phyloP scores from a whole-genome alignment of 1,284 basidiomycete species.

The Mixia osmundae region DNA sequence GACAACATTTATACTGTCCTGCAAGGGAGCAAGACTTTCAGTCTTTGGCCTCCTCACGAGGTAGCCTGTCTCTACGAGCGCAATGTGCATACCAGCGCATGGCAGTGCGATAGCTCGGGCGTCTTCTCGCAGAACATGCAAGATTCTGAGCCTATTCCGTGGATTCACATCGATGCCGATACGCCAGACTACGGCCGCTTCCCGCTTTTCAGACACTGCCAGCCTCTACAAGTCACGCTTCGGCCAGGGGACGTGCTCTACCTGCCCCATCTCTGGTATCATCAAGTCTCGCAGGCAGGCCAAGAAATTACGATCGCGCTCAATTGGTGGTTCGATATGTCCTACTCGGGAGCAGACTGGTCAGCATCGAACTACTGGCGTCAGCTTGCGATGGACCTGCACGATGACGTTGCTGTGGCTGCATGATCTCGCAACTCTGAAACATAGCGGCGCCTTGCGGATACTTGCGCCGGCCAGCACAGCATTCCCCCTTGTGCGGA shows the following conservation, averaged over 20 bases:
- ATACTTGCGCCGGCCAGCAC: no score
- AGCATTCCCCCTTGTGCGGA: no score
- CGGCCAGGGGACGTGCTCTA: conserved; percentile 56
- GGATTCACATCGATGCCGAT: conserved; percentile 17
- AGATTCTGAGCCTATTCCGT: conserved; percentile 7
- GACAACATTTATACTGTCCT: conserved; percentile 77
- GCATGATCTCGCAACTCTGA: no score
- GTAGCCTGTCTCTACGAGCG: conserved; percentile 58
- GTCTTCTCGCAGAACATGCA: conserved; percentile 6
- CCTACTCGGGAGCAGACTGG: no score
- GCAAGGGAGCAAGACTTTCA: conserved; percentile 59
- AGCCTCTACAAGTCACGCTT: conserved; percentile 41
- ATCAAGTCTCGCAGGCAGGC: conserved; percentile 51
- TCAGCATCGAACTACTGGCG: no score
- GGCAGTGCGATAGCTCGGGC: neutral
- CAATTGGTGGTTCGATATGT: no score
- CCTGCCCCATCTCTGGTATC: conserved; percentile 76
- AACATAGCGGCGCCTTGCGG: no score
- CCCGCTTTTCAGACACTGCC: conserved; percentile 25
- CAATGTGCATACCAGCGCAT: conserved; percentile 25
- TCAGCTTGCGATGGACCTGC: no score
- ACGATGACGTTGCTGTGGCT: no score
- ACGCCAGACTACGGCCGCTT: conserved; percentile 4
- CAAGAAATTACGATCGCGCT: no score
- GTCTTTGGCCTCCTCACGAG: conserved; percentile 59